These are phyloP conservation scores for Exutisphaerella laricina DNA, from an alignment of 2,329 filamentous ascomycete species.

Conservation along the genomic window DNA sequence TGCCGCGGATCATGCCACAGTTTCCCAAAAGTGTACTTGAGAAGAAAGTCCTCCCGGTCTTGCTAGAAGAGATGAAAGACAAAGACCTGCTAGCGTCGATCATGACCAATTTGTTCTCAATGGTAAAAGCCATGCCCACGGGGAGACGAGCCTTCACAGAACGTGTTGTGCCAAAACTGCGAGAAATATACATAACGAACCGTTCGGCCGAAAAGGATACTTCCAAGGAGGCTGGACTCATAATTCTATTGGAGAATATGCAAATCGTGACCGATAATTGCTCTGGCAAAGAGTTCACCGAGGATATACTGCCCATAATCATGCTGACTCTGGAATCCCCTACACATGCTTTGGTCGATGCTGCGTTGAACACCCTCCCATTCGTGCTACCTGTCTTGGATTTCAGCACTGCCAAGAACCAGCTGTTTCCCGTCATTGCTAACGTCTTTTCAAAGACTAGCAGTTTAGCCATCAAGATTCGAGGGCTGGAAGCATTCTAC, in stretches of 20 bases:
- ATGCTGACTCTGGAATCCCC: slow-evolving; percentile 78
- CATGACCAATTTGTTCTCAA: slow-evolving; percentile 86
- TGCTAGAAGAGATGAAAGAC: slow-evolving; percentile 92
- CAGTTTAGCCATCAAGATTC: slow-evolving; percentile 89
- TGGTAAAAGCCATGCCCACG: slow-evolving; percentile 70
- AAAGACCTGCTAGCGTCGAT: slow-evolving; percentile 78
- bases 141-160: slow-evolving; percentile 76
- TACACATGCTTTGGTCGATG: slow-evolving; percentile 84
- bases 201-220: slow-evolving; percentile 66
- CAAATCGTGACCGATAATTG: slow-evolving; percentile 70
- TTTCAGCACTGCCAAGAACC: slow-evolving; percentile 94
- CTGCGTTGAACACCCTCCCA: slow-evolving; percentile 71
- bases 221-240: slow-evolving; percentile 79
- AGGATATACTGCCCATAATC: slow-evolving; percentile 85
- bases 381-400: slow-evolving; percentile 82
- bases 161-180: slow-evolving; percentile 75
- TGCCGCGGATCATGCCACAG: slow-evolving; percentile 79
- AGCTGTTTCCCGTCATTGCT: slow-evolving; percentile 89
- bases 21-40: slow-evolving; percentile 93
- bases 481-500: slow-evolving; percentile 82
- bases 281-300: slow-evolving; percentile 88
- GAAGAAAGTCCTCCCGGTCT: slow-evolving; percentile 82
- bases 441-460: slow-evolving; percentile 87
- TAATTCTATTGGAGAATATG: slow-evolving; percentile 85
- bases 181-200: slow-evolving; percentile 70